These are phyloP conservation scores for Geopyxis carbonaria DNA, from an alignment of 495 filamentous ascomycete species.

Conservation along the genomic window DNA sequence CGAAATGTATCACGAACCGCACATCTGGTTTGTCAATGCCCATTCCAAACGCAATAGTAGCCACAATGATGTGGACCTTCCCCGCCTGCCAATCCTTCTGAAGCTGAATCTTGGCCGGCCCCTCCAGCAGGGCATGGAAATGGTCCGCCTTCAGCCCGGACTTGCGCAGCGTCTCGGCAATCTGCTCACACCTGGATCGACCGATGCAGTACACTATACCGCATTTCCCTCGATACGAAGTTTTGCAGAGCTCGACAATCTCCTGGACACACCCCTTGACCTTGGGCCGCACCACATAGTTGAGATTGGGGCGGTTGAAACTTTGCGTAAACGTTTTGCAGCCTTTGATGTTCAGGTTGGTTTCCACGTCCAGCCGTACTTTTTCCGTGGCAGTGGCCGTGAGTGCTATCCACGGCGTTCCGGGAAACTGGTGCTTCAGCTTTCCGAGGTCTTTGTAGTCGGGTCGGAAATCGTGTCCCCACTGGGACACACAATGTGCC, in stretches of 20 bases:
- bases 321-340: conserved; percentile 72
- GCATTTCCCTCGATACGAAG: conserved; percentile 47
- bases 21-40: conserved; percentile 96
- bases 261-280: conserved; percentile 39
- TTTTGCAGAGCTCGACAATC: conserved; percentile 56
- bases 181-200: conserved; percentile 60
- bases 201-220: conserved; percentile 92
- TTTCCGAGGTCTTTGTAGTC: conserved; percentile 80
- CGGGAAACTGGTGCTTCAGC: conserved; percentile 47
- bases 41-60: conserved; percentile 99
- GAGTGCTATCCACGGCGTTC: conserved; percentile 79
- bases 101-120: conserved; percentile 43
- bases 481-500: conserved; percentile 96
- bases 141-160: conserved; percentile 55
- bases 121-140: conserved; percentile 67
- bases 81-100: conserved; percentile 74
- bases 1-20: conserved; percentile 85
- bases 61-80: conserved; percentile 71
- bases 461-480: conserved; percentile 96
- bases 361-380: conserved; percentile 75
- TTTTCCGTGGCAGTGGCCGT: conserved; percentile 90
- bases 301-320: conserved; percentile 85
- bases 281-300: conserved; percentile 58
- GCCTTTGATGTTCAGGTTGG: conserved; percentile 61
- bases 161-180: conserved; percentile 48